Base-by-base conservation (phyloP, 2,329 filamentous ascomycete genomes). In the Aspergillus sp. region DNA sequence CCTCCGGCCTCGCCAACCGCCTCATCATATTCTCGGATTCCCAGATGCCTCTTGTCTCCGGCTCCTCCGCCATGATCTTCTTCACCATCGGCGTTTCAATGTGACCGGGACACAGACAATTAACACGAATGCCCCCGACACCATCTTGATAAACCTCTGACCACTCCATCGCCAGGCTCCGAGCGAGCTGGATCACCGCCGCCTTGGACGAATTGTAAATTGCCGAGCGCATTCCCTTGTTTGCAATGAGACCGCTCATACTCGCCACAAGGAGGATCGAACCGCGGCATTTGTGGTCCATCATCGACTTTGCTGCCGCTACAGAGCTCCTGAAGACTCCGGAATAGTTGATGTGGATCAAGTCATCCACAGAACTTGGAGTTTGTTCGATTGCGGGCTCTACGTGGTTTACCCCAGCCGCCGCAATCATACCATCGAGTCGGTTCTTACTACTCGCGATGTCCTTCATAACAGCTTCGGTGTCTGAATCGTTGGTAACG, bases 21-120 rank as follows among this genome's bases (percentile, higher is more conserved):
- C 80, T 81, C 24, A 86, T 74, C 67, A 86, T 79, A 58, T 79
- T 80, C 66, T 79, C 76, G 0, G 68, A 66, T 54, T 78, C 75
- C 77, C 77, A 80, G 6, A 69, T 68, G 13, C 68, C 69, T 17
- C 67, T 66, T 5, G 75, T 66, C 68, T 92, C 89, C 0, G 91
- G 91, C 64, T 85, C 89, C 61, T 89, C 82, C 62, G 86, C 82
- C 68, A 96, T 95, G 33, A 96, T 82, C 57, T 84, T 83, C 70
- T 90, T 84, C 2, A 93, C 89, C 92, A 96, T 96, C 22, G 88
- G 85, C 1, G 82, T 84, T 37, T 83, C 73, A 45, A 84, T 82
- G 58, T 84, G 81, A 0, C 81, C 81, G 0, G 81, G 81, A 58
- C 77, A 81, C 17, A 84, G 64, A 22, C 77, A 79, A 62, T 85